A percentile compares a stretch with the other conserved stretches of the same genome.
Evolutionary conservation across 1,284 basidiomycete species (phyloP).

Genomic region (Trichosporon ovoides): DNA sequence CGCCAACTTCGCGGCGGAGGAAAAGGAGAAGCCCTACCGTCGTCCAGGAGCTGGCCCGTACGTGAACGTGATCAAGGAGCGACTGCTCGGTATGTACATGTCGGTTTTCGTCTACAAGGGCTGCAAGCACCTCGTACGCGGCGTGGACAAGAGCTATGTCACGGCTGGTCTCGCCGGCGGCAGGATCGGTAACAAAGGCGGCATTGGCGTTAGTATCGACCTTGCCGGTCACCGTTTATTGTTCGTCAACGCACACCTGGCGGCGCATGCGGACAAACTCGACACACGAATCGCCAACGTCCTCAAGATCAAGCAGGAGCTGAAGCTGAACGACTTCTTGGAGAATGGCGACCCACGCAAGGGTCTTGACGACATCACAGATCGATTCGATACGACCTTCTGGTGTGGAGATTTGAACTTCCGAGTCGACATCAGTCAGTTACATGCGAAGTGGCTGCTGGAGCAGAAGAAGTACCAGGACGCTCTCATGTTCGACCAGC

Average conservation of each 20-base stretch:
- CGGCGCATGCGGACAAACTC: slow-evolving; percentile 50
- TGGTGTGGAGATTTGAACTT: slow-evolving; percentile 55
- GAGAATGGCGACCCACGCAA: slow-evolving; percentile 39
- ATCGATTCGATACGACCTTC: slow-evolving; percentile 54
- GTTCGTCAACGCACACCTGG: slow-evolving; percentile 57
- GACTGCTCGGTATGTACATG: slow-evolving; percentile 55
- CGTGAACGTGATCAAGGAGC: slow-evolving; percentile 54
- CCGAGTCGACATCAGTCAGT: slow-evolving; percentile 52
- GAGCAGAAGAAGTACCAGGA: slow-evolving; percentile 51
- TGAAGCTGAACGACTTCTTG: slow-evolving; percentile 54
- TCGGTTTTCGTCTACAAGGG: slow-evolving; percentile 50
- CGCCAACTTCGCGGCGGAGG: background rate
- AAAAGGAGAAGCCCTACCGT: slow-evolving; percentile 1
- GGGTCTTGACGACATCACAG: slow-evolving; percentile 47
- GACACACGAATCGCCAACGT: slow-evolving; percentile 47
- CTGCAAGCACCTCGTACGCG: slow-evolving; percentile 48
- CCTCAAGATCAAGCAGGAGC: slow-evolving; percentile 53
- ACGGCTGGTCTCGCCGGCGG: slow-evolving; percentile 56
- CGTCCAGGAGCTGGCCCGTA: slow-evolving; percentile 46
- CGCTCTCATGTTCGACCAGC: slow-evolving; percentile 55
- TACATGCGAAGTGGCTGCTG: slow-evolving; percentile 56
- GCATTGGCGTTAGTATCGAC: slow-evolving; percentile 52
- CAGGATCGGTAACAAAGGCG: slow-evolving; percentile 54
- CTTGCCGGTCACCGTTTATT: slow-evolving; percentile 54
- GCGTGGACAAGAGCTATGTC: slow-evolving; percentile 53